Conservation (phyloP, 2,329 filamentous ascomycete genomes). For the Escovopsis sp. region DNA sequence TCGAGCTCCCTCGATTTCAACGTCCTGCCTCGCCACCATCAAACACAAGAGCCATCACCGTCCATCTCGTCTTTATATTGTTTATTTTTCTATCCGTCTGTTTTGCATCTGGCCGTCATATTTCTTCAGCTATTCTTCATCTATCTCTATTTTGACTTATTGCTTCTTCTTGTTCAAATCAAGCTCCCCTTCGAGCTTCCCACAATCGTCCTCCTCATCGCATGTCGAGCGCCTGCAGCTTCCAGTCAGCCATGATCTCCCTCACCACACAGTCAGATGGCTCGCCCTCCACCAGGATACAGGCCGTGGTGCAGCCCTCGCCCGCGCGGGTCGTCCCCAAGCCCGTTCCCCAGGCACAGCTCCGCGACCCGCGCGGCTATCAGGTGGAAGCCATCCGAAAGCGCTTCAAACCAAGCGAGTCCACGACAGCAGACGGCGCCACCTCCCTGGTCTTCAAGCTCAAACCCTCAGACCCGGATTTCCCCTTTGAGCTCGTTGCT, state of each 20-base stretch:
- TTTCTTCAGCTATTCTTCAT: neutral
- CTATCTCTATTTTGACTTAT: neutral
- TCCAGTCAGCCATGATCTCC: conserved; percentile 22
- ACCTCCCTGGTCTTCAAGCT: conserved; percentile 50
- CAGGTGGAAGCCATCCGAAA: conserved; percentile 59
- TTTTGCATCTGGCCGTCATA: neutral
- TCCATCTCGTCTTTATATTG: neutral
- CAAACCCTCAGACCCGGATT: conserved; percentile 65
- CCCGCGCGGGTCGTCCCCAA: conserved; percentile 42
- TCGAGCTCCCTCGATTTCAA: neutral
- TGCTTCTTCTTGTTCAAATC: neutral
- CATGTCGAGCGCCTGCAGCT: neutral
- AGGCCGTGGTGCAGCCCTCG: conserved; percentile 31
- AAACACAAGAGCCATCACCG: neutral
- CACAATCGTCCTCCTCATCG: neutral
- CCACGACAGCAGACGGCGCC: conserved; percentile 28
- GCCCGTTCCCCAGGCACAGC: conserved; percentile 50
- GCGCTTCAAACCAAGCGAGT: conserved; percentile 42
- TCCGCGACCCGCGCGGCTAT: conserved; percentile 55
- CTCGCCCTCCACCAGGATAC: conserved; percentile 20
- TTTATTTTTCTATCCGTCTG: neutral
- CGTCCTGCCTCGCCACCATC: neutral
- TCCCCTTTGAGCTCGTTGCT: conserved; percentile 59
- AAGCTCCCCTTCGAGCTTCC: neutral
- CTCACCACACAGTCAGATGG: conserved; percentile 16